Conservation (phyloP, 768 basidiomycete genomes). For the Jaapia argillacea region DNA sequence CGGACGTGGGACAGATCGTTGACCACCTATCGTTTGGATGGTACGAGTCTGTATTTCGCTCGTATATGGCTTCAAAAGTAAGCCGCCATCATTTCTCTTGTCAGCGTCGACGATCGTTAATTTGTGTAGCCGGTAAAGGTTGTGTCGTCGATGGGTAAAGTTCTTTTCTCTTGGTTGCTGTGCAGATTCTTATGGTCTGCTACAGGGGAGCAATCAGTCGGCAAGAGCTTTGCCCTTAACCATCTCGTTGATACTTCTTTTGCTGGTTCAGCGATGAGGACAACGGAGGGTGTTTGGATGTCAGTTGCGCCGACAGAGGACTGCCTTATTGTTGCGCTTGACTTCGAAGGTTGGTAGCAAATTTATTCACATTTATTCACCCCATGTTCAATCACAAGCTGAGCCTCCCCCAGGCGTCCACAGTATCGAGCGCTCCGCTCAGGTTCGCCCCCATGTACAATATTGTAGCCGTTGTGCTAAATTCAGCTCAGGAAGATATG, state of each 20-base stretch:
- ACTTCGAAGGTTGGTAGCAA: constrained; percentile 48
- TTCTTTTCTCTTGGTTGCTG: constrained; percentile 3
- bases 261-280: constrained; percentile 57
- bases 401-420: constrained; percentile 35
- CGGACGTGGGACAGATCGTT: constrained; percentile 46
- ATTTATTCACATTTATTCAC: too few species aligned
- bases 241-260: constrained; percentile 58
- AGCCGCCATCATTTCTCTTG: background rate
- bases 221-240: constrained; percentile 49
- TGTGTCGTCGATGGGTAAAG: constrained; percentile 56
- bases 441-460: too few species aligned
- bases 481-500: constrained; percentile 52
- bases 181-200: constrained; percentile 1
- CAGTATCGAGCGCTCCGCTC: constrained; percentile 55
- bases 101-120: background rate
- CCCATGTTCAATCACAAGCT: background rate
- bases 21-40: constrained; percentile 49
- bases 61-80: constrained; percentile 50
- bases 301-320: constrained; percentile 52
- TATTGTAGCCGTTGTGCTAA: too few species aligned
- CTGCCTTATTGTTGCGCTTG: constrained; percentile 43
- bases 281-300: constrained; percentile 55
- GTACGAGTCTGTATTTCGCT: constrained; percentile 56
- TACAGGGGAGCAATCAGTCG: constrained; percentile 52
- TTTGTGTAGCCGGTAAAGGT: constrained; percentile 44